Evolutionary conservation across 192 early-diverging fungal species (phyloP).

Genomic region (Funneliformis geosporum): DNA sequence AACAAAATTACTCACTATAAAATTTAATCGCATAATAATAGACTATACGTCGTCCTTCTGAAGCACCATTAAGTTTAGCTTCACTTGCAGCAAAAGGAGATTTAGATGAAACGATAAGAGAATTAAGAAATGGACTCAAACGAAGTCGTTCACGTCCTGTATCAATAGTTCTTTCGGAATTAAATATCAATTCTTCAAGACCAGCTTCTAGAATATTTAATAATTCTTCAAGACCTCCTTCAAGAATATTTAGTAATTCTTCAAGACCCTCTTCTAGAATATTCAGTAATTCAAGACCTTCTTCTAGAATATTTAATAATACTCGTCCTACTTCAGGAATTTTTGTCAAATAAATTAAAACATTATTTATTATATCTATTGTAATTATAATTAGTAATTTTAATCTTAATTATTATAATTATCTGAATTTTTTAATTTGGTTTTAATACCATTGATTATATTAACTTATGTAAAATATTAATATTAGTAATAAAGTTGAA

Average conservation of each 20-base stretch:
- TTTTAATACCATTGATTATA: too few species aligned
- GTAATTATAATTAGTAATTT: too few species aligned
- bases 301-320: background rate
- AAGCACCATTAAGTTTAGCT: slow-evolving; percentile 1
- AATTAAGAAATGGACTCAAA: slow-evolving; percentile 38
- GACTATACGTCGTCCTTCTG: slow-evolving; percentile 34
- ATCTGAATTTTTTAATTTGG: too few species aligned
- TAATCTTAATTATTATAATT: too few species aligned
- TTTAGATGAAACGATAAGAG: slow-evolving; percentile 44
- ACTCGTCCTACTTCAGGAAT: background rate
- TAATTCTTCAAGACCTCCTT: background rate
- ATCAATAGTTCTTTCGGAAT: slow-evolving; percentile 43
- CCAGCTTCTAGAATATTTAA: background rate
- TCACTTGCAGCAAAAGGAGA: slow-evolving; percentile 41
- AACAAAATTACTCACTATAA: too few species aligned
- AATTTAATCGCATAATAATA: too few species aligned
- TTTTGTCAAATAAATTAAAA: too few species aligned
- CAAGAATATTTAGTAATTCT: background rate
- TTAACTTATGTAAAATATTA: too few species aligned
- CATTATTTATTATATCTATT: too few species aligned
- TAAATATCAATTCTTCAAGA: background rate
- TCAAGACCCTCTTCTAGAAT: background rate
- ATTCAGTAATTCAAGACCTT: background rate
- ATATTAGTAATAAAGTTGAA: too few species aligned
- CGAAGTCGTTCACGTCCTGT: slow-evolving; percentile 40